Base-by-base conservation (phyloP, 2,329 filamentous ascomycete genomes). In the Rhynchosporium secalis region DNA sequence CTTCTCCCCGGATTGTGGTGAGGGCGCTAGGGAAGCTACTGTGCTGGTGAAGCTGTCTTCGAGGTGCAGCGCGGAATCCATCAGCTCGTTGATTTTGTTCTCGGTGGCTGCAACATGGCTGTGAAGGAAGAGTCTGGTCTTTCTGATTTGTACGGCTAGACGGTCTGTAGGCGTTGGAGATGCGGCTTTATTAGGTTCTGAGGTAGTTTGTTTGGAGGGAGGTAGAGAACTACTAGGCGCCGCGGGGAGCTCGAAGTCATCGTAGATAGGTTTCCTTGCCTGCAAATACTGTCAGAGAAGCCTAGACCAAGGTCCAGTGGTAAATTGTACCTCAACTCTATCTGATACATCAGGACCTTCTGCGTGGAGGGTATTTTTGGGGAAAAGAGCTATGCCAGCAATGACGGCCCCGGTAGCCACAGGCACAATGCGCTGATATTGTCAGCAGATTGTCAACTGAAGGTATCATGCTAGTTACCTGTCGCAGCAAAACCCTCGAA, bases 11-110 rank as follows among this genome's bases (percentile, higher is more conserved):
- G 87, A 91, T 77, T 94, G 89, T 72, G 88, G 88, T 43, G 92
- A 82, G 36, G 95, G 95, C 26, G 93, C 95, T 45, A 99, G 84
- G 28, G 90, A 92, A 63, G 93, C 91, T 69, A 99, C 78, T 65
- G 95, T 98, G 77, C 84, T 85, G 71, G 94, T 96, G 80, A 98
- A 93, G 74, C 87, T 90, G 75, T 90, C 87, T 81, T 99, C 95
- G 68, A 96, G 86, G 75, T 87, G 78, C 73, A 99, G 91, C 69
- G 89, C 90, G 68, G 84, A 84, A 75, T 92, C 89, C 78, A 97
- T 88, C 70, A 89, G 83, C 70, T 81, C 77, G 82, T 99, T 97
- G 78, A 97, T 84, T 72, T 86, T 84, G 76, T 92, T 87, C 80
- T 98, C 94, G 71, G 88, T 86, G 60, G 81, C 78, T 61, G 88